Evolutionary conservation across 129 eudicot species (phyloP).

Genomic region (Centaurea solstitialis): DNA sequence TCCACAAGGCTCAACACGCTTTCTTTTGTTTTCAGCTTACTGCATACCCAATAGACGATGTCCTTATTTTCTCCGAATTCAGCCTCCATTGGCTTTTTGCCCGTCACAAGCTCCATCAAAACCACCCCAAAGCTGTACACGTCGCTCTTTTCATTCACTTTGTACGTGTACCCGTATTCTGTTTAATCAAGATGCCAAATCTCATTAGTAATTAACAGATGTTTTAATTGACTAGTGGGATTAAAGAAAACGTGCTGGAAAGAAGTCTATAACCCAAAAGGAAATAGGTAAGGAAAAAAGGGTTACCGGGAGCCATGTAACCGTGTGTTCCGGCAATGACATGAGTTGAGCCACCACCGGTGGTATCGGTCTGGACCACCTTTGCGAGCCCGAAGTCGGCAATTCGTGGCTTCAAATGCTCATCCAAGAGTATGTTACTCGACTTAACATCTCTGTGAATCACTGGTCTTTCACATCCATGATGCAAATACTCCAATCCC

Average conservation of each 20-base stretch:
- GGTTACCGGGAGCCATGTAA: conserved; percentile 82
- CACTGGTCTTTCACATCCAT: conserved; percentile 69
- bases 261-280: too few species aligned
- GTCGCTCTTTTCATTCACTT: conserved; percentile 88
- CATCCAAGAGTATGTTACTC: conserved; percentile 78
- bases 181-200: conserved; percentile 10
- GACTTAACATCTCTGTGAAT: conserved; percentile 87
- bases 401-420: conserved; percentile 66
- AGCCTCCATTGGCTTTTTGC: conserved; percentile 78
- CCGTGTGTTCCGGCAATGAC: conserved; percentile 85
- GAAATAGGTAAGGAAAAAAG: background rate
- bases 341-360: conserved; percentile 44
- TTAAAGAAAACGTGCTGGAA: too few species aligned
- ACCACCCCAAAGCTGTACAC: conserved; percentile 94
- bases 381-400: conserved; percentile 91
- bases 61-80: conserved; percentile 86
- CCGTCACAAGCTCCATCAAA: conserved; percentile 87
- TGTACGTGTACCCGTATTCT: conserved; percentile 91
- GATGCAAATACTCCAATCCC: conserved; percentile 79
- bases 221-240: background rate
- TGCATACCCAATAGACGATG: conserved; percentile 79
- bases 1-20: conserved; percentile 73
- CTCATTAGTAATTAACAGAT: background rate
- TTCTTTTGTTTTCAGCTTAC: conserved; percentile 71
- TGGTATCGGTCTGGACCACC: conserved; percentile 46